These are phyloP conservation scores for Plasmodium vivax DNA, from an alignment of 169 alveolate species.

Conservation along the genomic window DNA sequence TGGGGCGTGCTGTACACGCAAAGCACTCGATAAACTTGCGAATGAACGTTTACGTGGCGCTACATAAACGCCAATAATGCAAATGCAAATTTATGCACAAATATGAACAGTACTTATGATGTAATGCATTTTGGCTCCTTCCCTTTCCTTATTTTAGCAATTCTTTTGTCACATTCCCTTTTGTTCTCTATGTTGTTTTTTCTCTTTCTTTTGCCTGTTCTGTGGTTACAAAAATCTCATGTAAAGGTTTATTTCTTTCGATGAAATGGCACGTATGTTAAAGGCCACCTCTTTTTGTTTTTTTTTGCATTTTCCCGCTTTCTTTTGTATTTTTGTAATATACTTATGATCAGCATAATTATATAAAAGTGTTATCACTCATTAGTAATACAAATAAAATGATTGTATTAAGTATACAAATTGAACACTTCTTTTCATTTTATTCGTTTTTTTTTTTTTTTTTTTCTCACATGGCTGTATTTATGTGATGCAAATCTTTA, in stretches of 20 bases:
- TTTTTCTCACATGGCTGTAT: background rate
- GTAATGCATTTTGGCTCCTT: background rate
- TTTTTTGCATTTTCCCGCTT: background rate
- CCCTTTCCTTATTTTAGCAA: background rate
- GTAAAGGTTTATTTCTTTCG: background rate
- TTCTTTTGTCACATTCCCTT: background rate
- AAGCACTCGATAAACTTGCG: background rate
- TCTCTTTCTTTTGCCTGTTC: background rate
- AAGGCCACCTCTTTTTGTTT: background rate
- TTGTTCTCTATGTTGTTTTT: constrained; percentile 1
- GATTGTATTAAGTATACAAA: background rate
- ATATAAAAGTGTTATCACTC: background rate
- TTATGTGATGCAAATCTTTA: background rate
- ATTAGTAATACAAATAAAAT: background rate
- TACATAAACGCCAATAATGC: background rate
- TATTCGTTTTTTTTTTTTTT: background rate
- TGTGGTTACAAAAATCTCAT: constrained; percentile 2
- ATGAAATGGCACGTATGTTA: background rate
- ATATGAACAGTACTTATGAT: background rate
- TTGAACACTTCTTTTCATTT: background rate
- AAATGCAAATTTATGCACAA: background rate
- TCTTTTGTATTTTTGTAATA: background rate
- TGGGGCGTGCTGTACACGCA: background rate
- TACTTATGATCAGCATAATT: background rate
- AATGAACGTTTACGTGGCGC: background rate